Percentiles rank a stretch among this genome's conserved stretches.
phyloP scores from a whole-genome alignment of 2,329 filamentous ascomycete species.

The Fusarium sp. region DNA sequence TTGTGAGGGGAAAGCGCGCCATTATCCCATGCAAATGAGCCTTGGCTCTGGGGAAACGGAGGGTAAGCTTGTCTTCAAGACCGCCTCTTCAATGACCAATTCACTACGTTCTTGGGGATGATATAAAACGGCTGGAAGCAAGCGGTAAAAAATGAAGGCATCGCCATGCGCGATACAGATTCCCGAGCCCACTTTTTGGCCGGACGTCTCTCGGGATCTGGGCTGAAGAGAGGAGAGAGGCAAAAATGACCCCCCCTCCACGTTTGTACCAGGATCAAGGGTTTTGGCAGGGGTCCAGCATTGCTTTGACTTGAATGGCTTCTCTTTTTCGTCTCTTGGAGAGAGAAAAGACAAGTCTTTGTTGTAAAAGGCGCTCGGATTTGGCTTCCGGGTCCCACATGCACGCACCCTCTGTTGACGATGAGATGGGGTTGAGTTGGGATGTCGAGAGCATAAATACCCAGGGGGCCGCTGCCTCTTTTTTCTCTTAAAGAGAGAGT shows the following conservation, averaged over 20 bases:
- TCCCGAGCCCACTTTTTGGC: conserved; percentile 41
- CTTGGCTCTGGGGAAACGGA: conserved; percentile 35
- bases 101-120: not conserved
- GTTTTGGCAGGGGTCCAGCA: conserved; percentile 6
- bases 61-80: not conserved
- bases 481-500: conserved; percentile 1
- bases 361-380: conserved; percentile 25
- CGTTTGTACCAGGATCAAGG: conserved; percentile 8
- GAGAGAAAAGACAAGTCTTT: not conserved
- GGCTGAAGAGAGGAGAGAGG: conserved; percentile 15
- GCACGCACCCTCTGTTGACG: conserved; percentile 5
- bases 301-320: conserved; percentile 25
- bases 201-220: conserved; percentile 49
- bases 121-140: conserved; percentile 35
- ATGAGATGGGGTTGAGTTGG: conserved; percentile 2
- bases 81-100: not conserved
- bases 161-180: conserved; percentile 20
- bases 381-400: conserved; percentile 37
- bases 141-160: conserved; percentile 40
- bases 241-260: conserved; percentile 1
- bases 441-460: conserved; percentile 46
- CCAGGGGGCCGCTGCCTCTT: conserved; percentile 30
- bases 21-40: conserved; percentile 42
- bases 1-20: conserved; percentile 44
- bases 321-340: conserved; percentile 16